Conservation (phyloP, 768 basidiomycete genomes). For the Cystobasidium ongulense region DNA sequence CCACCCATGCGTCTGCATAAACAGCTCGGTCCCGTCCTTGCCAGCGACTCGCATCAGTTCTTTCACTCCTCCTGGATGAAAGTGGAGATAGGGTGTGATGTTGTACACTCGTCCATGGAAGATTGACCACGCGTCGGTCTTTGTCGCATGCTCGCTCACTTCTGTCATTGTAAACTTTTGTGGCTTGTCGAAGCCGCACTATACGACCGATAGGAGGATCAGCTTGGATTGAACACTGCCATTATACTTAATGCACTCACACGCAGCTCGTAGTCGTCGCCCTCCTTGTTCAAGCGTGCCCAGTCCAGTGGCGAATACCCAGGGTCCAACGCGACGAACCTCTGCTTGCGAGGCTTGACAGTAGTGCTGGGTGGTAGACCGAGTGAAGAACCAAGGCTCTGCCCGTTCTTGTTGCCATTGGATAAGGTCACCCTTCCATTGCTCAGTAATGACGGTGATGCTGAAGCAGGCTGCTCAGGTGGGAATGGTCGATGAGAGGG, state of each 20-base stretch:
- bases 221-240: neutral
- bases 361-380: slow-evolving; percentile 16
- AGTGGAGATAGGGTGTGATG: slow-evolving; percentile 80
- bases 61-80: slow-evolving; percentile 88
- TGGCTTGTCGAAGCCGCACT: slow-evolving; percentile 62
- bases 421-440: slow-evolving; percentile 1
- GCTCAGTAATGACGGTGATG: neutral
- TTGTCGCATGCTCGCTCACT: slow-evolving; percentile 69
- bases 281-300: slow-evolving; percentile 63
- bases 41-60: slow-evolving; percentile 93
- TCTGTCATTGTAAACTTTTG: slow-evolving; percentile 66
- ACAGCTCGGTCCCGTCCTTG: slow-evolving; percentile 80
- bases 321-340: slow-evolving; percentile 81
- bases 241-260: slow-evolving; percentile 47
- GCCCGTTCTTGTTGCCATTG: neutral
- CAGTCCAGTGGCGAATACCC: slow-evolving; percentile 90
- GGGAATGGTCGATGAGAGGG: slow-evolving; percentile 25
- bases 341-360: slow-evolving; percentile 35
- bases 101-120: slow-evolving; percentile 94
- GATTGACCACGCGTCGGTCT: slow-evolving; percentile 83
- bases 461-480: slow-evolving; percentile 1
- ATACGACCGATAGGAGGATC: slow-evolving; percentile 38
- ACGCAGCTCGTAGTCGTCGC: slow-evolving; percentile 67
- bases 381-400: neutral
- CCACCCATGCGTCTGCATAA: slow-evolving; percentile 88